Evolutionary conservation across 306 rosid genomes (phyloP).

Genomic region (Arachis stenosperma): DNA sequence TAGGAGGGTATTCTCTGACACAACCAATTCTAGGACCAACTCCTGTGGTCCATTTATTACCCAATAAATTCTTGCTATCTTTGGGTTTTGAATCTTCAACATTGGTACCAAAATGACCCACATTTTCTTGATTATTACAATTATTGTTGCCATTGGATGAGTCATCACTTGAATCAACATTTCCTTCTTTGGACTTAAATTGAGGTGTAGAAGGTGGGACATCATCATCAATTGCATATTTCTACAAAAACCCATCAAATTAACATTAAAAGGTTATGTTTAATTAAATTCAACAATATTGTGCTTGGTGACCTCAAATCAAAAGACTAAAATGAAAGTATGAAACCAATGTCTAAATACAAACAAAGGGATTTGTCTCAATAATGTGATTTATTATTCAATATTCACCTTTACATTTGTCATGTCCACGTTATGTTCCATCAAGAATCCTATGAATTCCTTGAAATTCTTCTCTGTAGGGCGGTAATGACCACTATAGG

Average conservation of each 20-base stretch:
- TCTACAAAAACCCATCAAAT: constrained; percentile 46
- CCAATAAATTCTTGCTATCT: constrained; percentile 41
- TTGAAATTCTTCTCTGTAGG: constrained; percentile 72
- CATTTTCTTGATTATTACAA: constrained; percentile 10
- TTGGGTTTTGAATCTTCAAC: constrained; percentile 35
- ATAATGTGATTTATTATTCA: neutral
- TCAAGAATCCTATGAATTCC: constrained; percentile 69
- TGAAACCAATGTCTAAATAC: neutral
- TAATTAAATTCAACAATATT: constrained; percentile 8
- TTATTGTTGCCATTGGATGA: constrained; percentile 18
- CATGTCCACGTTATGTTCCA: constrained; percentile 70
- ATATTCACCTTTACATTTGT: constrained; percentile 72
- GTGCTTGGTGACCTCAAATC: constrained; percentile 26
- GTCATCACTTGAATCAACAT: constrained; percentile 15
- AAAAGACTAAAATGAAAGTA: neutral
- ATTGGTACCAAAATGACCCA: neutral
- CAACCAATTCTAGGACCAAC: constrained; percentile 64
- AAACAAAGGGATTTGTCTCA: neutral
- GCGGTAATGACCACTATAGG: constrained; percentile 83
- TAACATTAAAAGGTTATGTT: neutral
- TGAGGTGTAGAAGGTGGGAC: constrained; percentile 48
- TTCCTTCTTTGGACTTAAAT: constrained; percentile 1
- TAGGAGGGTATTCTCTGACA: constrained; percentile 70
- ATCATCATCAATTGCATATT: constrained; percentile 71
- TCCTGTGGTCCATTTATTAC: constrained; percentile 71